A percentile compares a stretch with the other conserved stretches of the same genome.
Evolutionary conservation across 2,329 filamentous ascomycete species (phyloP).

Genomic region (Claviceps sp.): DNA sequence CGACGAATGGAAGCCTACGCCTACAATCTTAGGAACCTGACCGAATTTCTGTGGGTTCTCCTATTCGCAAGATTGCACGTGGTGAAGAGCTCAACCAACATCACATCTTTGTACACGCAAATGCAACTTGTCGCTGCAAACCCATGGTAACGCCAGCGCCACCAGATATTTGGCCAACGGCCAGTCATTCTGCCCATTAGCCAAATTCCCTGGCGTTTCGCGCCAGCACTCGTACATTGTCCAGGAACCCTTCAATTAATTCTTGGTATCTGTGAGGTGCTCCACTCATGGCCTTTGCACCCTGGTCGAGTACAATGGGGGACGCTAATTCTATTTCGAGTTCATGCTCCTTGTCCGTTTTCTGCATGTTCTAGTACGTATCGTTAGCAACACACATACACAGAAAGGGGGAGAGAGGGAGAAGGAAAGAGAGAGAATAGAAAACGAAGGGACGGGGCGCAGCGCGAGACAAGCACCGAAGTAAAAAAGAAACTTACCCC

Average conservation of each 20-base stretch:
- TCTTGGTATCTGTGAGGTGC: conserved; percentile 49
- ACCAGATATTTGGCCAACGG: background rate
- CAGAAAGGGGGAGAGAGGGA: background rate
- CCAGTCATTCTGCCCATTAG: background rate
- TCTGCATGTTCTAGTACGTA: conserved; percentile 22
- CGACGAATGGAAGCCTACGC: background rate
- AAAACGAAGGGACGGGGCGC: background rate
- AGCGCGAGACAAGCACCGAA: background rate
- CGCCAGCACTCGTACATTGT: conserved; percentile 54
- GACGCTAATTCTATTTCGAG: conserved; percentile 67
- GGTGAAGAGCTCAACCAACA: background rate
- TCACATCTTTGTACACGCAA: background rate
- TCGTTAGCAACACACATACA: conserved; percentile 2
- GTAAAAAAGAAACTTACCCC: conserved; percentile 19
- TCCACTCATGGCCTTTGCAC: conserved; percentile 36
- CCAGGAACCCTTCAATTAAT: conserved; percentile 59
- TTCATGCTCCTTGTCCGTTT: conserved; percentile 57
- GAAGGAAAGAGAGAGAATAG: background rate
- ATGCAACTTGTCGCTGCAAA: background rate
- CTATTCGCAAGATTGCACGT: background rate
- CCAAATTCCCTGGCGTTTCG: conserved; percentile 25
- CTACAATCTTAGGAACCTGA: background rate
- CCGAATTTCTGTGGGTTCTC: background rate
- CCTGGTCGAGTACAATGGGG: conserved; percentile 50
- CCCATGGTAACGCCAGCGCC: background rate